Evolutionary conservation across 192 early-diverging fungal genomes (phyloP).

Genomic region (Coemansia sp.): DNA sequence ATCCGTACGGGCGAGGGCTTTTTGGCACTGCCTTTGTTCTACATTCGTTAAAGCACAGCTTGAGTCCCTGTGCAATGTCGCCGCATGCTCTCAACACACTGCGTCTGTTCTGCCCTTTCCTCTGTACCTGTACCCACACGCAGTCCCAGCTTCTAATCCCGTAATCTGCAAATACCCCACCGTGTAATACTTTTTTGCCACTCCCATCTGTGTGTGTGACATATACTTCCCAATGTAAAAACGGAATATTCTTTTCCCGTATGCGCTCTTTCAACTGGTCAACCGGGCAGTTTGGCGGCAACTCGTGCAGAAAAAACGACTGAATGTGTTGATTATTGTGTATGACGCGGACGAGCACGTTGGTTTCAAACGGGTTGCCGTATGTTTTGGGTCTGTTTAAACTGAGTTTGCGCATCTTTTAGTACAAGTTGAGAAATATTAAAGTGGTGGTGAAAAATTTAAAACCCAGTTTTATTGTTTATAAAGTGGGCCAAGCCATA

Average conservation of each 20-base stretch:
- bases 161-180: conserved; percentile 17
- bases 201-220: not conserved
- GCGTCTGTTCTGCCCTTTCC: not conserved
- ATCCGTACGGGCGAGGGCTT: not conserved
- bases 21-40: not conserved
- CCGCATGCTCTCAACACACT: not conserved
- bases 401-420: not conserved
- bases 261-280: conserved; percentile 15
- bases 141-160: conserved; percentile 30
- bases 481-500: no score
- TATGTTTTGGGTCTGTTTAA: conserved; percentile 9
- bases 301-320: conserved; percentile 40
- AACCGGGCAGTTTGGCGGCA: conserved; percentile 27
- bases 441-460: no score
- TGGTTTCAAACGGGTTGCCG: conserved; percentile 35
- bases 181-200: not conserved
- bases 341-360: conserved; percentile 17
- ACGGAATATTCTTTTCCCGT: not conserved
- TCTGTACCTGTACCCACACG: conserved; percentile 5
- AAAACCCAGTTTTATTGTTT: no score
- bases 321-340: conserved; percentile 6
- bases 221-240: conserved; percentile 18
- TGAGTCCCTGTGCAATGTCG: not conserved
- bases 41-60: no score
- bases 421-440: not conserved